A percentile compares a stretch with the other conserved stretches of the same genome.
phyloP scores from a whole-genome alignment of 2,329 filamentous ascomycete species.

The Laburnicola sp. region DNA sequence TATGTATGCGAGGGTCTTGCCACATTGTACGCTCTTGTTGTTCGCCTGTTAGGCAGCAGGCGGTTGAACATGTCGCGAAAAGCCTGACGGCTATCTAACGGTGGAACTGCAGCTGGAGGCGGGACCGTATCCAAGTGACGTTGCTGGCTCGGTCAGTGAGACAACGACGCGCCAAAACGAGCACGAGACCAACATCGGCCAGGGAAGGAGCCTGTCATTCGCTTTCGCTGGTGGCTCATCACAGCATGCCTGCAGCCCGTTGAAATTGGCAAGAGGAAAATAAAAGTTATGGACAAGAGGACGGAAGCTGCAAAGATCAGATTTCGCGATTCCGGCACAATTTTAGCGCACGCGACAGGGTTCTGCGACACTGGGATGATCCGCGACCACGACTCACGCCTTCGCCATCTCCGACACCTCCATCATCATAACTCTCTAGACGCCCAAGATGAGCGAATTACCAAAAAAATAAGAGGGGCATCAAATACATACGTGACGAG shows the following conservation, averaged over 20 bases:
- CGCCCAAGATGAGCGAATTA: background rate
- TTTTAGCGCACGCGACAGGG: constrained; percentile 10
- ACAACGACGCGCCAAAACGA: constrained; percentile 25
- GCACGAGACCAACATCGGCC: too few relatives aligned
- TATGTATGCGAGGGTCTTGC: constrained; percentile 2
- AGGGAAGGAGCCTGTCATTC: too few relatives aligned
- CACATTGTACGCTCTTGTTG: constrained; percentile 1
- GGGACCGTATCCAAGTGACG: constrained; percentile 39
- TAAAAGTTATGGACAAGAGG: constrained; percentile 24
- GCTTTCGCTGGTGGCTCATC: too few relatives aligned
- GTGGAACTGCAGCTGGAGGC: constrained; percentile 6
- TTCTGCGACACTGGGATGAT: background rate
- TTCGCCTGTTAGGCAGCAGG: constrained; percentile 9
- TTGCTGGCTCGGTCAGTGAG: constrained; percentile 39
- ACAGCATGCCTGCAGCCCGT: too few relatives aligned
- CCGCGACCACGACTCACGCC: background rate
- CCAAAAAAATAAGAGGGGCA: background rate
- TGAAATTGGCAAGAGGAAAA: too few relatives aligned
- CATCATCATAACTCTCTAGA: too few relatives aligned
- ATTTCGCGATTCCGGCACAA: constrained; percentile 37
- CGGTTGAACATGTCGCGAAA: constrained; percentile 18
- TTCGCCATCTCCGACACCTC: background rate
- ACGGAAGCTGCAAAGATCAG: background rate
- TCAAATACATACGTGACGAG: background rate
- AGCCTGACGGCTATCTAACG: constrained; percentile 14